Percentiles rank a stretch among this genome's conserved stretches.
These are phyloP conservation scores for Nidularia sp. DNA, from an alignment of 768 basidiomycete genomes.

Conservation along the genomic window DNA sequence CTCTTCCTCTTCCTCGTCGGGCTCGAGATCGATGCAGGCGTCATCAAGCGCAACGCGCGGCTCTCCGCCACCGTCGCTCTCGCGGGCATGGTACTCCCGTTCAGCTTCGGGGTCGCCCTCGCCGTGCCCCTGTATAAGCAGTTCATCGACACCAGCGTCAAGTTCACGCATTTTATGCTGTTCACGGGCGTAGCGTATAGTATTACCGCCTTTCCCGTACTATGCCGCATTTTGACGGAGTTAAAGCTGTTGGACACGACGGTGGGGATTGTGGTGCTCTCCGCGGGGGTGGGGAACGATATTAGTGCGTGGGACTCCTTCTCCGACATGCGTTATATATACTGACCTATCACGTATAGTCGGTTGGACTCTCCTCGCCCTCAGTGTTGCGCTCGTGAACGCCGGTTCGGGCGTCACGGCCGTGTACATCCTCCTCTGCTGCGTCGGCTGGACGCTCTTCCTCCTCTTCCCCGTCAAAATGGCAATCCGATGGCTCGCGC, in stretches of 20 bases:
- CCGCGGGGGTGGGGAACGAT: conserved; percentile 88
- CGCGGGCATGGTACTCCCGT: conserved; percentile 85
- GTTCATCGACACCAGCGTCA: conserved; percentile 64
- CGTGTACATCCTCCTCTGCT: conserved; percentile 77
- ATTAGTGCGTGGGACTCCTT: conserved; percentile 37
- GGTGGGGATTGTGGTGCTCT: conserved; percentile 90
- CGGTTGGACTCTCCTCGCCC: conserved; percentile 85
- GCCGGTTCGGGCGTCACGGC: conserved; percentile 80
- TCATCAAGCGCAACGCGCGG: conserved; percentile 77
- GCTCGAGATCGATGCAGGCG: conserved; percentile 77
- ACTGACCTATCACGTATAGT: conserved; percentile 24
- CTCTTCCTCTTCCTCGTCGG: conserved; percentile 93
- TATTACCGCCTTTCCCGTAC: conserved; percentile 83
- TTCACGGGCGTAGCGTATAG: conserved; percentile 91
- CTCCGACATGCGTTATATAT: neutral
- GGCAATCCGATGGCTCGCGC: conserved; percentile 67
- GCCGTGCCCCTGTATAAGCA: conserved; percentile 63
- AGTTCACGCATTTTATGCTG: conserved; percentile 90
- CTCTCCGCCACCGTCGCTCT: conserved; percentile 67
- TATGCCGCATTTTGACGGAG: conserved; percentile 86
- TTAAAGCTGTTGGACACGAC: conserved; percentile 88
- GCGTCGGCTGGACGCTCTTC: conserved; percentile 78
- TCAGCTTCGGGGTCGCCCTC: conserved; percentile 74
- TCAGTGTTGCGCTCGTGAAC: conserved; percentile 91
- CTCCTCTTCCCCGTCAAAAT: conserved; percentile 64